These are phyloP conservation scores for Immersiella caudata DNA, from an alignment of 495 filamentous ascomycete genomes.

Conservation along the genomic window DNA sequence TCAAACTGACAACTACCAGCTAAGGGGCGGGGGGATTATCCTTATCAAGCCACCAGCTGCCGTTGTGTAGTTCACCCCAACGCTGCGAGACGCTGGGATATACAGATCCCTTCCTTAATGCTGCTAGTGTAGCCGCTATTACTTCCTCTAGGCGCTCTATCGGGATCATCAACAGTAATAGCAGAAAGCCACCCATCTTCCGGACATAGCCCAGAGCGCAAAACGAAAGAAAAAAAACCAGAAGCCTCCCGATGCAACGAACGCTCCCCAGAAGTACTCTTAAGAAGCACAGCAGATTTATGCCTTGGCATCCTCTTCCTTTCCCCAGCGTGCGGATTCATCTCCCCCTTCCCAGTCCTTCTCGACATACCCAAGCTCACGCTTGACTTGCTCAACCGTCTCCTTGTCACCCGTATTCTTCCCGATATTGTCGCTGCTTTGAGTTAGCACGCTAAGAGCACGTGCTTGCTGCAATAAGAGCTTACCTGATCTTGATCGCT, in stretches of 20 bases:
- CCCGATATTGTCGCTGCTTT: conserved; percentile 76
- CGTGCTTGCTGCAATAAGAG: too few relatives aligned
- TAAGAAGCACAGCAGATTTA: not conserved
- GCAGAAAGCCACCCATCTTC: conserved; percentile 10
- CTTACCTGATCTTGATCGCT: conserved; percentile 81
- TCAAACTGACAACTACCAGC: too few relatives aligned
- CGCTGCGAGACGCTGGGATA: too few relatives aligned
- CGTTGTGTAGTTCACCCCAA: too few relatives aligned
- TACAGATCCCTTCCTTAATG: not conserved
- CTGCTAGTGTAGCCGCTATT: not conserved
- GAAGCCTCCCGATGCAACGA: not conserved
- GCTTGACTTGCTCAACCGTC: conserved; percentile 82
- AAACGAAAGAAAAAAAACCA: not conserved
- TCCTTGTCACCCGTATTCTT: conserved; percentile 91
- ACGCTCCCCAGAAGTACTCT: not conserved
- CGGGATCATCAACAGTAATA: not conserved
- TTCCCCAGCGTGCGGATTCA: conserved; percentile 79
- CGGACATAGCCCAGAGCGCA: not conserved
- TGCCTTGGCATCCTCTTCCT: conserved; percentile 32
- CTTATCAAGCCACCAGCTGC: too few relatives aligned
- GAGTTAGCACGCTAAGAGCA: not conserved
- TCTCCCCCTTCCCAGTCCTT: conserved; percentile 81
- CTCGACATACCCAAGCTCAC: conserved; percentile 80
- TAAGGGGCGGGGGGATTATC: too few relatives aligned
- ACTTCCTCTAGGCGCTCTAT: not conserved